Evolutionary conservation across 192 early-diverging fungal species (phyloP).

Genomic region (Gryganskiella cystojenkinii): DNA sequence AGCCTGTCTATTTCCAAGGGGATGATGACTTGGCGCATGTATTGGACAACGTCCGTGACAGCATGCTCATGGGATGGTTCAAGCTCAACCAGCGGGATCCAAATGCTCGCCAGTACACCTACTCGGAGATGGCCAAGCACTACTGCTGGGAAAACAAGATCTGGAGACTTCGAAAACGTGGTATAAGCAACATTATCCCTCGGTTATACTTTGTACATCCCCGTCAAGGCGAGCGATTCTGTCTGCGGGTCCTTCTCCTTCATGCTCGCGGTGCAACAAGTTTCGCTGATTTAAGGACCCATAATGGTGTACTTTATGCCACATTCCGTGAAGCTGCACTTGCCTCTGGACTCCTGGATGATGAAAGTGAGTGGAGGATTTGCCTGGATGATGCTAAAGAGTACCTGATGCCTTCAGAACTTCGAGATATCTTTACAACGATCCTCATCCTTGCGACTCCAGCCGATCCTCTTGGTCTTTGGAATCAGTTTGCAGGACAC

Average conservation of each 20-base stretch:
- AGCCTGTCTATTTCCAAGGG: slow-evolving; percentile 13
- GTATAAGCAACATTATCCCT: not conserved
- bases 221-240: slow-evolving; percentile 22
- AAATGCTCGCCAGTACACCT: slow-evolving; percentile 7
- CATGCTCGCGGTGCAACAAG: slow-evolving; percentile 14
- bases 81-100: not conserved
- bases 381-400: not conserved
- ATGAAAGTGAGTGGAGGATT: slow-evolving; percentile 17
- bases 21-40: not conserved
- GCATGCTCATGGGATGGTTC: slow-evolving; percentile 15
- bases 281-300: slow-evolving; percentile 20
- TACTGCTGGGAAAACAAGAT: slow-evolving; percentile 5
- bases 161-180: not conserved
- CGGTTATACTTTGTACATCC: slow-evolving; percentile 15
- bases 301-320: slow-evolving; percentile 5
- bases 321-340: slow-evolving; percentile 19
- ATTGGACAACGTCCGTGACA: not conserved
- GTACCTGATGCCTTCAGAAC: not conserved
- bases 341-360: slow-evolving; percentile 20
- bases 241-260: slow-evolving; percentile 12
- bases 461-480: not conserved
- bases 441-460: slow-evolving; percentile 17
- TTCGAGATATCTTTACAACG: slow-evolving; percentile 25
- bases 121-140: slow-evolving; percentile 7
- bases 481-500: not conserved